Conservation (phyloP, 1,139 yeast species). For the Eremothecium coryli region DNA sequence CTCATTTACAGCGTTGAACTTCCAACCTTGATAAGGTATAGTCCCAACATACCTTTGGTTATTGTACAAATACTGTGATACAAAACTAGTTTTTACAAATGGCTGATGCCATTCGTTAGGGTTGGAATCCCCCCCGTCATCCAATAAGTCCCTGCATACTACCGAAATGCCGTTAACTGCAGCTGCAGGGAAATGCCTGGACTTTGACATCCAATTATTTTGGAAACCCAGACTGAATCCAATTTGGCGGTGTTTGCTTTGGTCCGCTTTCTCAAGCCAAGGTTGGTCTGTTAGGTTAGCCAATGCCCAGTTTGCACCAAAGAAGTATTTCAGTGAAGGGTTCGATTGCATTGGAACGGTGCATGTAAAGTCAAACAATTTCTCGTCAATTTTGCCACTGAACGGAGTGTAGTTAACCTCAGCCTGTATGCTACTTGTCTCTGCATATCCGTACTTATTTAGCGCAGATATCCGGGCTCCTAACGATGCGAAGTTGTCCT, state of each 20-base stretch:
- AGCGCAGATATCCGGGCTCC: conserved; percentile 24
- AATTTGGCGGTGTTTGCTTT: conserved; percentile 10
- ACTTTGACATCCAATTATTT: conserved; percentile 16
- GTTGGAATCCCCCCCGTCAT: conserved; percentile 18
- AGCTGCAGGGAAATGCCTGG: conserved; percentile 12
- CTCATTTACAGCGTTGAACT: conserved; percentile 22
- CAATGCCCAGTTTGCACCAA: conserved; percentile 22
- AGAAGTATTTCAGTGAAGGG: conserved; percentile 24
- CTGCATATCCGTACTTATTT: conserved; percentile 28
- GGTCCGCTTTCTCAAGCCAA: conserved; percentile 11
- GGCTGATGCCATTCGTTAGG: conserved; percentile 4
- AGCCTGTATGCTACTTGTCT: conserved; percentile 22
- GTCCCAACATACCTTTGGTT: conserved; percentile 23
- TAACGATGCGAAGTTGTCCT: conserved; percentile 21
- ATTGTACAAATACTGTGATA: conserved; percentile 22
- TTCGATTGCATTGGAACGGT: conserved; percentile 24
- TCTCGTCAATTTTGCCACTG: conserved; percentile 21
- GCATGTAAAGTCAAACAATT: conserved; percentile 21
- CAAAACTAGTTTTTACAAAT: conserved; percentile 26
- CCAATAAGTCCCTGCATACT: conserved; percentile 22
- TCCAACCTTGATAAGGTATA: conserved; percentile 25
- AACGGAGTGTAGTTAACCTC: conserved; percentile 25
- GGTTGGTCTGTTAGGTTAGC: conserved; percentile 16
- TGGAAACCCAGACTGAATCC: conserved; percentile 21
- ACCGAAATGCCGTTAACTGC: conserved; percentile 27